These are phyloP conservation scores for Yamadazyma dendronema DNA, from an alignment of 1,139 yeast genomes.

Conservation along the genomic window DNA sequence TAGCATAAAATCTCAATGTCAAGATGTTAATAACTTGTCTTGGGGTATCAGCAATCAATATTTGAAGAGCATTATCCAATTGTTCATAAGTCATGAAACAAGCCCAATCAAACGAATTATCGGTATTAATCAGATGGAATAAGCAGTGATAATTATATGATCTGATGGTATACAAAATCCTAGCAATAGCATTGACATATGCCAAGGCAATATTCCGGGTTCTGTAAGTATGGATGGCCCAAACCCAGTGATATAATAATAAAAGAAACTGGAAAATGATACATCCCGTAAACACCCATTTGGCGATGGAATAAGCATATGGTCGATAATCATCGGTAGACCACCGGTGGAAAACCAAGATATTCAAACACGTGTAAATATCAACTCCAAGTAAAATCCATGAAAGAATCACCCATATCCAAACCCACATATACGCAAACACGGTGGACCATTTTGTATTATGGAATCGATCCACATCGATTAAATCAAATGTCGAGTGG, in stretches of 20 bases:
- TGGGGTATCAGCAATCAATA: slow-evolving; percentile 81
- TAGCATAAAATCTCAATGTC: slow-evolving; percentile 59
- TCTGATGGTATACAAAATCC: slow-evolving; percentile 53
- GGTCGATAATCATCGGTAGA: slow-evolving; percentile 55
- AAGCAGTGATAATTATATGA: slow-evolving; percentile 70
- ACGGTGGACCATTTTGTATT: slow-evolving; percentile 55
- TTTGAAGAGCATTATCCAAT: slow-evolving; percentile 60
- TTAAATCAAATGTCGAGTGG: slow-evolving; percentile 42
- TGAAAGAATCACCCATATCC: slow-evolving; percentile 52
- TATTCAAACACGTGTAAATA: slow-evolving; percentile 73
- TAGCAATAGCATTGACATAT: slow-evolving; percentile 67
- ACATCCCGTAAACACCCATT: slow-evolving; percentile 84
- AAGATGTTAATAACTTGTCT: slow-evolving; percentile 81
- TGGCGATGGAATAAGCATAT: slow-evolving; percentile 56
- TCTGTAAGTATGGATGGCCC: slow-evolving; percentile 58
- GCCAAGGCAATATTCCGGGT: slow-evolving; percentile 68
- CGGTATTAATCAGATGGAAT: slow-evolving; percentile 65
- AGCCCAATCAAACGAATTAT: slow-evolving; percentile 64
- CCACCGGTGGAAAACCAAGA: slow-evolving; percentile 79
- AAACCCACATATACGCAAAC: slow-evolving; percentile 50
- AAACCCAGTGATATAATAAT: slow-evolving; percentile 54
- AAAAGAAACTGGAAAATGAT: slow-evolving; percentile 70
- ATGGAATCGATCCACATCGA: slow-evolving; percentile 48
- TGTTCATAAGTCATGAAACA: slow-evolving; percentile 69
- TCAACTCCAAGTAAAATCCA: slow-evolving; percentile 67